Conservation (phyloP, 805 yeast species). For the Metschnikowia cerradonensis region DNA sequence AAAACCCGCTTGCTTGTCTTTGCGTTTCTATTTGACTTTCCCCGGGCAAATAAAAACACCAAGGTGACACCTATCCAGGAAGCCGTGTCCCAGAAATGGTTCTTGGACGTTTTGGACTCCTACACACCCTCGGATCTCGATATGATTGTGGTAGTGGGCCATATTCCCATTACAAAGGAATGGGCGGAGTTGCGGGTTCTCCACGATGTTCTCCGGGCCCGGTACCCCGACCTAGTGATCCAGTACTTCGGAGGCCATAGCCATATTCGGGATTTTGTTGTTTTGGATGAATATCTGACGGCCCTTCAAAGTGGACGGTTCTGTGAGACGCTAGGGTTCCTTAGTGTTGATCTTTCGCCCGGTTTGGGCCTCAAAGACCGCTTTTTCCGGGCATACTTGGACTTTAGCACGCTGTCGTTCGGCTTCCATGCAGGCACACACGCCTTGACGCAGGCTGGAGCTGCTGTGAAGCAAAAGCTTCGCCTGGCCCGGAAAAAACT, state of each 20-base stretch:
- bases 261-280: constrained; percentile 80
- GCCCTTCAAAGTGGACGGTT: constrained; percentile 92
- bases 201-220: constrained; percentile 48
- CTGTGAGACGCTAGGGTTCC: constrained; percentile 90
- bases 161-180: constrained; percentile 56
- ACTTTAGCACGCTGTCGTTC: constrained; percentile 73
- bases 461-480: constrained; percentile 43
- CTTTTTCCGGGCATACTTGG: constrained; percentile 68
- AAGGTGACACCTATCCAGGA: constrained; percentile 60
- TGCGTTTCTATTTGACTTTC: constrained; percentile 78
- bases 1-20: constrained; percentile 56
- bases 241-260: constrained; percentile 95
- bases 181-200: constrained; percentile 52
- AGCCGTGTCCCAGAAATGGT: constrained; percentile 60
- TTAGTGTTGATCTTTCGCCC: constrained; percentile 46
- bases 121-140: constrained; percentile 48
- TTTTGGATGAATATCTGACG: constrained; percentile 60
- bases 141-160: constrained; percentile 69
- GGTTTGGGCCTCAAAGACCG: constrained; percentile 11
- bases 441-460: constrained; percentile 37
- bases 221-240: constrained; percentile 59
- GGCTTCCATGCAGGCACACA: constrained; percentile 59
- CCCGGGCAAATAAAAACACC: constrained; percentile 53
- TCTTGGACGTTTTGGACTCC: constrained; percentile 40
- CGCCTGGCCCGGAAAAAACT: constrained; percentile 42